A percentile compares a stretch with the other conserved stretches of the same genome.
Conservation (phyloP, 208 protist genomes). For the Angomonas ambiguus region DNA sequence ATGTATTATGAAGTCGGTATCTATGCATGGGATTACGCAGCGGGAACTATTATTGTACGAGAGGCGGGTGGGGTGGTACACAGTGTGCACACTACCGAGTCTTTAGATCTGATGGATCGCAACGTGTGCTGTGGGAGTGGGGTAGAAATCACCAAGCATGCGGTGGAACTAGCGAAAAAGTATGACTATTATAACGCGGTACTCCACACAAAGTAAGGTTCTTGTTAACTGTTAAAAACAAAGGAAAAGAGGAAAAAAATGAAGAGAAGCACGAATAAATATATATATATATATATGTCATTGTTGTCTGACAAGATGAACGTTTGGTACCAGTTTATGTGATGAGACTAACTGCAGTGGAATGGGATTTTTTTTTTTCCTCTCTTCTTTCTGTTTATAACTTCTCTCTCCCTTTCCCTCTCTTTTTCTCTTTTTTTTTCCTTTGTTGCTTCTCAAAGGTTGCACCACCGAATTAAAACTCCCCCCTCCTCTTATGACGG, state of each 20-base stretch:
- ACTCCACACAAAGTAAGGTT: background rate
- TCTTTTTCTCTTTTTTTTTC: conserved; percentile 19
- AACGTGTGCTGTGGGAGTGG: conserved; percentile 69
- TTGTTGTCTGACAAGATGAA: no score
- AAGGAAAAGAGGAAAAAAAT: background rate
- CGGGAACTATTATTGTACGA: conserved; percentile 75
- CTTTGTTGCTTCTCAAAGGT: no score
- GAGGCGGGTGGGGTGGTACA: conserved; percentile 89
- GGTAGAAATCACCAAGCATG: conserved; percentile 40
- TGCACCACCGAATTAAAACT: no score
- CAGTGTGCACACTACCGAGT: conserved; percentile 61
- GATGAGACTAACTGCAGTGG: no score
- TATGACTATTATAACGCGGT: conserved; percentile 48
- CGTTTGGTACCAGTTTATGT: no score
- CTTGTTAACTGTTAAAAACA: background rate
- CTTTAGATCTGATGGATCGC: conserved; percentile 47
- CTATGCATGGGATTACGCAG: conserved; percentile 73
- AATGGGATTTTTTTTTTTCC: background rate
- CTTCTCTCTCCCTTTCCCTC: conserved; percentile 5
- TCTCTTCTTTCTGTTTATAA: background rate
- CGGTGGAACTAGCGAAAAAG: conserved; percentile 48
- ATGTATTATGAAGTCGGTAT: conserved; percentile 77
- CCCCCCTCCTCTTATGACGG: background rate
- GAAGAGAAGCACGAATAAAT: background rate
- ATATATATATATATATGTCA: conserved; percentile 6